Percentiles rank a stretch among this genome's conserved stretches.
These are phyloP conservation scores for Schizophyllum commune DNA, from an alignment of 1,284 basidiomycete species.

Conservation along the genomic window DNA sequence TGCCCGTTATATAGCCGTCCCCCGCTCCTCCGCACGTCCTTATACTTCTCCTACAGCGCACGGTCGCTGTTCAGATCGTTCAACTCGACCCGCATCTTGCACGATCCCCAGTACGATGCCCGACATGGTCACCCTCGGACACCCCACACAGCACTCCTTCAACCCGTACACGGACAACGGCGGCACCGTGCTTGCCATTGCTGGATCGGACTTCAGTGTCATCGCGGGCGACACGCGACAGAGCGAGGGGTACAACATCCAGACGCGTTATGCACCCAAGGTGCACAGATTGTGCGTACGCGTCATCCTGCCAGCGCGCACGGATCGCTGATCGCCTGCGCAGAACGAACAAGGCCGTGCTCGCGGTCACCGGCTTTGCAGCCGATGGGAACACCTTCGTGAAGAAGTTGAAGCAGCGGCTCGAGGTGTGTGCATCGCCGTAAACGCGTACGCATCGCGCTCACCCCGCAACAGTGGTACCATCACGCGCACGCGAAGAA, in stretches of 20 bases:
- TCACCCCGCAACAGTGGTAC: slow-evolving; percentile 68
- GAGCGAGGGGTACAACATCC: slow-evolving; percentile 90
- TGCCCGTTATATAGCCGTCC: neutral
- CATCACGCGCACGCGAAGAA: slow-evolving; percentile 90
- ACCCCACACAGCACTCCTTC: slow-evolving; percentile 60
- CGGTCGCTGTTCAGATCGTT: neutral
- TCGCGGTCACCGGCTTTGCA: slow-evolving; percentile 93
- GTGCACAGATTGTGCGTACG: slow-evolving; percentile 70
- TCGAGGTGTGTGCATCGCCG: slow-evolving; percentile 57
- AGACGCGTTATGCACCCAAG: slow-evolving; percentile 93
- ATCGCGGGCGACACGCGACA: slow-evolving; percentile 94
- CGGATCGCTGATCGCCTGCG: slow-evolving; percentile 2
- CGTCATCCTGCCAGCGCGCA: slow-evolving; percentile 2
- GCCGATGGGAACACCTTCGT: slow-evolving; percentile 96
- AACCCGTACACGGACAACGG: slow-evolving; percentile 89
- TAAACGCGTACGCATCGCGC: slow-evolving; percentile 5
- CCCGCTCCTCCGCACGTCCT: neutral
- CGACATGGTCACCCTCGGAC: neutral
- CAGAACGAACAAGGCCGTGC: slow-evolving; percentile 86
- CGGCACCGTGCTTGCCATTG: slow-evolving; percentile 91
- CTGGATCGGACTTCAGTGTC: slow-evolving; percentile 85
- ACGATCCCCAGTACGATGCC: neutral
- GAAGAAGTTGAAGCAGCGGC: slow-evolving; percentile 87
- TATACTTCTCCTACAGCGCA: neutral
- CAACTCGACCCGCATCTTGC: neutral